A percentile compares a stretch with the other conserved stretches of the same genome.
phyloP scores from a whole-genome alignment of 768 basidiomycete species.

The Naganishia friedmannii region DNA sequence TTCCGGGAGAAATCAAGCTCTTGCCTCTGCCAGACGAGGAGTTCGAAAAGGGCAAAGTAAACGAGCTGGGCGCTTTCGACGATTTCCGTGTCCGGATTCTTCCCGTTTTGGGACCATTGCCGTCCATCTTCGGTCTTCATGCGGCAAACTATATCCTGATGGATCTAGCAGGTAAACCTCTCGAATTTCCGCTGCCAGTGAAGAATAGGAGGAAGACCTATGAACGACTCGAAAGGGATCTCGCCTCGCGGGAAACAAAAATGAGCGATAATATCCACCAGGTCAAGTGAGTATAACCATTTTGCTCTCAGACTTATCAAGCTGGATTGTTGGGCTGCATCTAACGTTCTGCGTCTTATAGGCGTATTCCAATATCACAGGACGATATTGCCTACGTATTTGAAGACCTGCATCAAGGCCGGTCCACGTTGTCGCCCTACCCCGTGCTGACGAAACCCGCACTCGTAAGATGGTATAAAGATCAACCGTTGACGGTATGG shows the following conservation, averaged over 20 bases:
- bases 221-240: conserved; percentile 70
- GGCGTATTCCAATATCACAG: conserved; percentile 69
- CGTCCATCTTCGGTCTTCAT: conserved; percentile 85
- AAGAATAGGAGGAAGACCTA: conserved; percentile 82
- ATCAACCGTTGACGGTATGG: conserved; percentile 63
- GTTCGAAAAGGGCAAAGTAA: conserved; percentile 80
- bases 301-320: neutral
- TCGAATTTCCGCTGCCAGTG: conserved; percentile 76
- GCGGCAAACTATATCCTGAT: conserved; percentile 84
- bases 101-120: conserved; percentile 85
- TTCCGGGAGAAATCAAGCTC: conserved; percentile 79
- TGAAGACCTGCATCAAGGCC: conserved; percentile 74
- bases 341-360: conserved; percentile 13
- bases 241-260: conserved; percentile 71
- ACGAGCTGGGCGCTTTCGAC: conserved; percentile 83
- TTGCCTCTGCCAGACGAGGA: conserved; percentile 89
- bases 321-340: neutral
- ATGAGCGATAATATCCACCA: conserved; percentile 64
- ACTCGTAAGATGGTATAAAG: conserved; percentile 76
- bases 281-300: conserved; percentile 42
- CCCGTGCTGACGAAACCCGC: conserved; percentile 69
- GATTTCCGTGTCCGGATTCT: conserved; percentile 91
- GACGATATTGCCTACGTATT: conserved; percentile 79
- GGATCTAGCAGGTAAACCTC: conserved; percentile 77
- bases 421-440: conserved; percentile 75